Conservation (phyloP, 495 filamentous ascomycete genomes). For the Penicillium subrubescens region DNA sequence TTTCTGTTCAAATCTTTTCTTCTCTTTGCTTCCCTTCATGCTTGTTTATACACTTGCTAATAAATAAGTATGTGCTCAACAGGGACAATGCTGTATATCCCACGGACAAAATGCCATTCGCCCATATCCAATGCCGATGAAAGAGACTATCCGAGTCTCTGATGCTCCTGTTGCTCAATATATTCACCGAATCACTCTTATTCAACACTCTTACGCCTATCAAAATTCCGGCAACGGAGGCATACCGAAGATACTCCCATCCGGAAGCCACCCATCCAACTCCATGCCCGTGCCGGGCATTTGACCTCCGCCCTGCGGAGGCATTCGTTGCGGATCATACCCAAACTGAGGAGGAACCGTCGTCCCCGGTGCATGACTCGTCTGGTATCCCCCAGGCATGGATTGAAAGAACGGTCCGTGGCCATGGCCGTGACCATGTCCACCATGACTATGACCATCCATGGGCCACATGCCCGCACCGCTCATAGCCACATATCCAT, state of each 20-base stretch:
- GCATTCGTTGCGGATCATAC: conserved; percentile 32
- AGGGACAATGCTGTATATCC: not conserved
- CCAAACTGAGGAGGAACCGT: conserved; percentile 28
- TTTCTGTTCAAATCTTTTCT: not conserved
- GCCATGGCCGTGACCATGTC: conserved; percentile 12
- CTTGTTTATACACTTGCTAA: not conserved
- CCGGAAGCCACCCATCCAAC: conserved; percentile 41
- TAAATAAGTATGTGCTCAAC: not conserved
- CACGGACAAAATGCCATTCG: not conserved
- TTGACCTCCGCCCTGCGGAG: conserved; percentile 16
- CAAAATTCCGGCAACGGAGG: conserved; percentile 39
- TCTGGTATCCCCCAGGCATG: conserved; percentile 21
- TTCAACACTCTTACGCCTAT: conserved; percentile 1
- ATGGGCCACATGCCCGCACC: conserved; percentile 29
- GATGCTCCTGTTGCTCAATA: not conserved
- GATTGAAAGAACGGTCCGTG: conserved; percentile 22
- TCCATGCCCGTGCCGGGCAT: conserved; percentile 34
- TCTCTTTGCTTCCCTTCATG: not conserved
- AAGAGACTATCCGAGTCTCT: not conserved
- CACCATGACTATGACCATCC: conserved; percentile 7
- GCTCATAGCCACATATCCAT: conserved; percentile 28
- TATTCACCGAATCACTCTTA: not conserved
- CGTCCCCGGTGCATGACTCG: conserved; percentile 13
- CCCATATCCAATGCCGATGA: not conserved
- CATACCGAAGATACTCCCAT: conserved; percentile 39